These are phyloP conservation scores for Salisapilia sapeloensis DNA, from an alignment of 352 stramenopile species.

Conservation along the genomic window DNA sequence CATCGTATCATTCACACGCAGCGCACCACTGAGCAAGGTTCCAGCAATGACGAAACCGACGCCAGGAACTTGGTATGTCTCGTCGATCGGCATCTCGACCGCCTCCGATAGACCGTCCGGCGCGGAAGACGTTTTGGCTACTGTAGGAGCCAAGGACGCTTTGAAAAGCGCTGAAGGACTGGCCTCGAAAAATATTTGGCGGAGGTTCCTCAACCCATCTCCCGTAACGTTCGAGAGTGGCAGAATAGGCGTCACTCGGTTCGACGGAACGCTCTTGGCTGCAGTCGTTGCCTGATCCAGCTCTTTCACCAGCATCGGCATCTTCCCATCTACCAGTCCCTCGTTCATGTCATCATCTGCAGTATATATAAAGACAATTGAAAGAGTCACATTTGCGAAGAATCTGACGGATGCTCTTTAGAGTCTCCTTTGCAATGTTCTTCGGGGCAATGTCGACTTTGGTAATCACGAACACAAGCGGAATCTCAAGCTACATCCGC, in stretches of 20 bases:
- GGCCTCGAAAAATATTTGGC: slow-evolving; percentile 48
- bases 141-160: slow-evolving; percentile 32
- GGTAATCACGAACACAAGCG: slow-evolving; percentile 87
- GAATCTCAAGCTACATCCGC: slow-evolving; percentile 73
- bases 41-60: slow-evolving; percentile 89
- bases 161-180: slow-evolving; percentile 60
- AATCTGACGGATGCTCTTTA: slow-evolving; percentile 77
- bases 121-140: slow-evolving; percentile 30
- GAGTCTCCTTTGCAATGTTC: slow-evolving; percentile 85
- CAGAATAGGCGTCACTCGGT: slow-evolving; percentile 92
- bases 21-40: slow-evolving; percentile 84
- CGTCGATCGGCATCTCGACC: slow-evolving; percentile 78
- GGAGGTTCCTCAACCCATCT: slow-evolving; percentile 74
- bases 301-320: slow-evolving; percentile 87
- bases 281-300: slow-evolving; percentile 70
- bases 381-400: slow-evolving; percentile 73
- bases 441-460: slow-evolving; percentile 91
- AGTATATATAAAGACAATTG: slow-evolving; percentile 4
- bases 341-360: background rate
- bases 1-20: slow-evolving; percentile 78
- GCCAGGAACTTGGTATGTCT: slow-evolving; percentile 85
- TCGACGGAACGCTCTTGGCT: slow-evolving; percentile 78
- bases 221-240: slow-evolving; percentile 96
- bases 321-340: slow-evolving; percentile 59
- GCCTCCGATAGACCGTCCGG: background rate